These are phyloP conservation scores for Thyridium curvatum DNA, from an alignment of 2,329 filamentous ascomycete species.

Conservation along the genomic window DNA sequence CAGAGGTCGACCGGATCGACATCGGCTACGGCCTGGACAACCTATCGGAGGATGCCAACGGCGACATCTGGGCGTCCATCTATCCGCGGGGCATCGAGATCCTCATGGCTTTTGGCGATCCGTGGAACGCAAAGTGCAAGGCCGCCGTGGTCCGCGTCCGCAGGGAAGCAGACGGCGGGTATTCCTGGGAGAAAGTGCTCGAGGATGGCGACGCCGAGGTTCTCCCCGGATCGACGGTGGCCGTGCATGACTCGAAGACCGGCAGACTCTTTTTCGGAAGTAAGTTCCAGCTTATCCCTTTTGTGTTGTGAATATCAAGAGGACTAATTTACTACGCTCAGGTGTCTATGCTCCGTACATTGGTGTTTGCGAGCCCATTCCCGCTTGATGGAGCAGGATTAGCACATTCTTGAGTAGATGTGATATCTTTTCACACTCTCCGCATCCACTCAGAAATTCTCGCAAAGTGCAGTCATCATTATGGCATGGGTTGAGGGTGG, in stretches of 20 bases:
- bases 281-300: conserved; percentile 6
- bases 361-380: conserved; percentile 10
- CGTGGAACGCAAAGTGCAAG: conserved; percentile 7
- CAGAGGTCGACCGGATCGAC: conserved; percentile 9
- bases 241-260: conserved; percentile 18
- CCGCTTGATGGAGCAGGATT: too few relatives aligned
- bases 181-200: conserved; percentile 16
- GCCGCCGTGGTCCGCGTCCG: conserved; percentile 15
- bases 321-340: conserved; percentile 2
- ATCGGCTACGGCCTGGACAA: conserved; percentile 17
- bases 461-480: too few relatives aligned
- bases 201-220: conserved; percentile 17
- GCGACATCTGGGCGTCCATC: conserved; percentile 16
- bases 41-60: conserved; percentile 15
- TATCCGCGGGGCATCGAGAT: conserved; percentile 11
- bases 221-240: conserved; percentile 15
- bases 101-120: conserved; percentile 9
- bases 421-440: too few relatives aligned
- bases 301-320: too few relatives aligned
- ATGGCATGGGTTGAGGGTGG: too few relatives aligned
- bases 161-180: conserved; percentile 7
- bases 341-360: conserved; percentile 15
- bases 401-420: too few relatives aligned
- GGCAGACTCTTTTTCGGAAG: conserved; percentile 18
- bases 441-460: too few relatives aligned